Conservation (phyloP, 768 basidiomycete species). For the Krasilnikovozyma curviuscula region DNA sequence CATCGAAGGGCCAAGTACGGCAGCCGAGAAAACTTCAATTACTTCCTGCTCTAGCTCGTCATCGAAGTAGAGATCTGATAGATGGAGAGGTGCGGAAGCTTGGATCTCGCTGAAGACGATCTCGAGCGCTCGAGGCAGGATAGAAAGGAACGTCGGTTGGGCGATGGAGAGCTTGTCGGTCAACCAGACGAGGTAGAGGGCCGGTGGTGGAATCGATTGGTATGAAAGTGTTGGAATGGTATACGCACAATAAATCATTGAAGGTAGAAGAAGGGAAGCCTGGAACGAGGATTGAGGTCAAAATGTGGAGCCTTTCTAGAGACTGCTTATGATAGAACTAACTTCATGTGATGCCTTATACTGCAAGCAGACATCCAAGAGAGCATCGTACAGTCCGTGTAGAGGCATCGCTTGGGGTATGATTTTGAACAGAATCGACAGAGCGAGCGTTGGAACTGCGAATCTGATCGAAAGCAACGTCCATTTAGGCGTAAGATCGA, state of each 20-base stretch:
- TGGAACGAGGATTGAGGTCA: not conserved
- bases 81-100: too few species aligned
- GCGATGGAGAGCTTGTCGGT: too few species aligned
- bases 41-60: too few species aligned
- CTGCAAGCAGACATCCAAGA: constrained; percentile 4
- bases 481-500: not conserved
- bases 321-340: not conserved
- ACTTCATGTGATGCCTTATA: constrained; percentile 1
- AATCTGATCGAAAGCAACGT: not conserved
- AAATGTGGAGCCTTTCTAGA: not conserved
- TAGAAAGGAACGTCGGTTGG: too few species aligned
- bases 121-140: too few species aligned
- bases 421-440: constrained; percentile 4
- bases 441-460: constrained; percentile 1
- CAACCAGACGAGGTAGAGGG: too few species aligned
- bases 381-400: constrained; percentile 2
- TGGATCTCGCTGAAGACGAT: too few species aligned
- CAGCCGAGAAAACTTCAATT: too few species aligned
- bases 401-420: not conserved
- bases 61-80: too few species aligned
- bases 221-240: too few species aligned
- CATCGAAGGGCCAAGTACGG: too few species aligned
- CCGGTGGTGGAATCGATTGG: too few species aligned
- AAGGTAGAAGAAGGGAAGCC: constrained; percentile 4
- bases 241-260: constrained; percentile 3